Conservation (phyloP, 371 early-diverging fungal species). For the Choanephora cucurbitarum region DNA sequence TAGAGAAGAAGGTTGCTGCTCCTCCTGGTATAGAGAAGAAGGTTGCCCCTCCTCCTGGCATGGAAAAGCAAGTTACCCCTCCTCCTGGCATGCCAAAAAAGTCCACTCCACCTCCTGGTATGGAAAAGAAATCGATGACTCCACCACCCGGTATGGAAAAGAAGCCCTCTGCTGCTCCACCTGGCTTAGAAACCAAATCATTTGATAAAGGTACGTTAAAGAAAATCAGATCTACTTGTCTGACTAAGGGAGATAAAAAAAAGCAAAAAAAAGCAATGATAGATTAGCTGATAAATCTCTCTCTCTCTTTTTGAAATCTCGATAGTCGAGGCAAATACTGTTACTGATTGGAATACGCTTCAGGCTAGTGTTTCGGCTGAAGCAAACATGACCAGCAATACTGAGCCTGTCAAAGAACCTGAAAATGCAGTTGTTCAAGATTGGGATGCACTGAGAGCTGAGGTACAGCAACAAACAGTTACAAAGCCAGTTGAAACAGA, state of each 20-base stretch:
- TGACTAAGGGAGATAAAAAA: neutral
- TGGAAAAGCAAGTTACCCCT: too few relatives aligned
- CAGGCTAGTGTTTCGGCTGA: neutral
- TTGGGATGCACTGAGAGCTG: neutral
- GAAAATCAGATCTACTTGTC: too few relatives aligned
- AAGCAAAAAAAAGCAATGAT: too few relatives aligned
- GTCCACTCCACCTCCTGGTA: too few relatives aligned
- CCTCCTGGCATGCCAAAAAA: neutral
- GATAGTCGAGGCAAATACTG: neutral
- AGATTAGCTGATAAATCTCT: too few relatives aligned
- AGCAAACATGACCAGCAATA: neutral
- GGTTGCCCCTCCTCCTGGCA: neutral
- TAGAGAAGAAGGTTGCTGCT: constrained; percentile 2
- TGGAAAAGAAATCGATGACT: too few relatives aligned
- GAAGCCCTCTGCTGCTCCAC: too few relatives aligned
- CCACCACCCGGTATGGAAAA: too few relatives aligned
- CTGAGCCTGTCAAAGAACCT: neutral
- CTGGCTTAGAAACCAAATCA: too few relatives aligned
- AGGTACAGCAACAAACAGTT: neutral
- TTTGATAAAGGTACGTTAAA: too few relatives aligned
- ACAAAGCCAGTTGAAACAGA: neutral
- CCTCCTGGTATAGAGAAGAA: neutral
- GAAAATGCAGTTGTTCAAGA: neutral
- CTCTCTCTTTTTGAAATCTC: too few relatives aligned
- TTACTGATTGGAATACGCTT: neutral